Conservation (phyloP, 305 asterid genomes). For the Plantago lanceolata region DNA sequence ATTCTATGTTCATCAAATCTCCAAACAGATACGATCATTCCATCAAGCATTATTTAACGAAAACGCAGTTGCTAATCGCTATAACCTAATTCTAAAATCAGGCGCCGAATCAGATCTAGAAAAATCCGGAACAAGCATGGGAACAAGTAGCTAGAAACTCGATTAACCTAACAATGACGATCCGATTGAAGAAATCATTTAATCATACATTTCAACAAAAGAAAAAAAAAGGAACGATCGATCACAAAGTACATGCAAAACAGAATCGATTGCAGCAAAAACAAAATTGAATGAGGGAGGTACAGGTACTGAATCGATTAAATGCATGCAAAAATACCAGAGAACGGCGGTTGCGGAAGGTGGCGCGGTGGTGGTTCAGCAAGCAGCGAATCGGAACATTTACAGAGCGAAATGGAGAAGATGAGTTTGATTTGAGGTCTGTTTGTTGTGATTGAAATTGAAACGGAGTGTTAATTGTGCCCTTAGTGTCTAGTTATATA, state of each 20-base stretch:
- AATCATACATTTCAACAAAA: not conserved
- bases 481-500: no score
- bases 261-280: no score
- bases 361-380: no score
- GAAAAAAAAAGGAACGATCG: not conserved
- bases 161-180: not conserved
- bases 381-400: no score
- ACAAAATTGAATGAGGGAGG: no score
- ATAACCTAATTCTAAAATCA: not conserved
- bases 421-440: no score
- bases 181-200: not conserved
- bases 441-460: no score
- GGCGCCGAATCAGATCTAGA: conserved; percentile 1
- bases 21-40: conserved; percentile 1
- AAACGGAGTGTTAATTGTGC: no score
- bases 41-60: not conserved
- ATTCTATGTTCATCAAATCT: not conserved
- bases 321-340: no score
- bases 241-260: not conserved
- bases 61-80: not conserved
- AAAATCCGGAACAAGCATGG: not conserved
- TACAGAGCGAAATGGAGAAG: no score
- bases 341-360: no score
- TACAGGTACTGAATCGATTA: no score
- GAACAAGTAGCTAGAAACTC: not conserved